Percentiles rank a stretch among this genome's conserved stretches.
Conservation (phyloP, 768 basidiomycete species). For the Exidia glandulosa region DNA sequence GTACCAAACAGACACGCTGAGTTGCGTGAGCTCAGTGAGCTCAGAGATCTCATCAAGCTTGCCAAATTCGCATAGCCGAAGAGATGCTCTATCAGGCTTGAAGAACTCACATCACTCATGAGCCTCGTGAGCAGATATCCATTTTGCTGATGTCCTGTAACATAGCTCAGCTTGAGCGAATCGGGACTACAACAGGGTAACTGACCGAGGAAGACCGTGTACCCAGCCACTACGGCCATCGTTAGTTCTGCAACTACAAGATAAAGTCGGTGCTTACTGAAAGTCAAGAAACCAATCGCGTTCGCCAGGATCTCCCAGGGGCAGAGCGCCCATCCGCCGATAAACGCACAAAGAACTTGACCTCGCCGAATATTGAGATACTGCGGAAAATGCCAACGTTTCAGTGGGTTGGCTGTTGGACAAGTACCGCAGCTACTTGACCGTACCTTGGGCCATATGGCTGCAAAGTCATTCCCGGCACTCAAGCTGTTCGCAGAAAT, state of each 20-base stretch:
- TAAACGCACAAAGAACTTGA: slow-evolving; percentile 62
- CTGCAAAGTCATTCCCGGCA: slow-evolving; percentile 80
- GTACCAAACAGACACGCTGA: too few species aligned
- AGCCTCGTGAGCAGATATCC: too few species aligned
- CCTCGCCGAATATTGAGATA: slow-evolving; percentile 79
- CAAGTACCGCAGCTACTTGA: neutral
- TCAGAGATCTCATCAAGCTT: too few species aligned
- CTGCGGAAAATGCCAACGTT: neutral
- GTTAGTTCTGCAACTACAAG: neutral
- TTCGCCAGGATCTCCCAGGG: slow-evolving; percentile 76
- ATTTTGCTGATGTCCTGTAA: too few species aligned
- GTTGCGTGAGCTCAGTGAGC: too few species aligned
- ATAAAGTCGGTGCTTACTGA: slow-evolving; percentile 23
- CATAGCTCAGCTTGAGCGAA: too few species aligned
- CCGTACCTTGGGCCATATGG: slow-evolving; percentile 43
- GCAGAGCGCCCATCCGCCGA: slow-evolving; percentile 75
- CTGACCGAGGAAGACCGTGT: slow-evolving; percentile 63
- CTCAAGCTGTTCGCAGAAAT: slow-evolving; percentile 69
- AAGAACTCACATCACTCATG: too few species aligned
- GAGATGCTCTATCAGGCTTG: too few species aligned
- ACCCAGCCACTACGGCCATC: slow-evolving; percentile 42
- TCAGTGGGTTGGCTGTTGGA: neutral
- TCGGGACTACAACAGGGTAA: neutral
- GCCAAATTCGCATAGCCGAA: too few species aligned
- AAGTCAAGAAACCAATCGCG: slow-evolving; percentile 58